Evolutionary conservation across 1,139 yeast species (phyloP), one percentile per base, ranked within the genome.

Genomic region (Hyphopichia khmerensis): DNA sequence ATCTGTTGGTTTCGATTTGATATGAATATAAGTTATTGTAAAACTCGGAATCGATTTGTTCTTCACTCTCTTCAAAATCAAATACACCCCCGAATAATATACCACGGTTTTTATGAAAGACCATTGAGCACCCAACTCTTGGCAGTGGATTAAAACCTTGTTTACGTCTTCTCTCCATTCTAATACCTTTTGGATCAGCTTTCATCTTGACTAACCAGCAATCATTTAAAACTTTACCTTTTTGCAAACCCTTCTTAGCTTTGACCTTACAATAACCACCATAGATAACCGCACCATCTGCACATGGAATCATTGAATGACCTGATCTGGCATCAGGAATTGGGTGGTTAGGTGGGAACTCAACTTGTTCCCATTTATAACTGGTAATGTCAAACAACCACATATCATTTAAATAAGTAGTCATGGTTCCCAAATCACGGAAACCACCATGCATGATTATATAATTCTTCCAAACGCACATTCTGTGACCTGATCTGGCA

Each of bases 211-310:
- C 68, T 13, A 81, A 61, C 99, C 99, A 93, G 43, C 88, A 77
- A 62, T 93, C 99, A 29, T 79, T 76, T 52, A 89, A 77, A n/a
- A 89, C 89, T 56, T 91, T 91, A 45, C 99, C 98, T 69, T 89
- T 89, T 57, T 89, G 96, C 41, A 84, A 68, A 23, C 96, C 96
- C 59, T 87, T 88, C 35, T 86, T 82, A 4, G 96, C 96, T 60
- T 91, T 93, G 29, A 90, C 90, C 65, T 90, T 93, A 55, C 95
- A 83, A 59, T 93, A 93, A 8, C 99, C 99, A 48, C 99, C 99
- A 75, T 87, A 88, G 2, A 91, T 53, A 1, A 89, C 77, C 1
- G 90, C 93, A 37, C 98, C 98, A 30, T 88, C 96, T 2, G 82
- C 77, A 43, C 81, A 78, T 1, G 97, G 87, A 38, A 93, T 72